These are phyloP conservation scores for Mangifera indica DNA, from an alignment of 345 rosid species.

Conservation along the genomic window DNA sequence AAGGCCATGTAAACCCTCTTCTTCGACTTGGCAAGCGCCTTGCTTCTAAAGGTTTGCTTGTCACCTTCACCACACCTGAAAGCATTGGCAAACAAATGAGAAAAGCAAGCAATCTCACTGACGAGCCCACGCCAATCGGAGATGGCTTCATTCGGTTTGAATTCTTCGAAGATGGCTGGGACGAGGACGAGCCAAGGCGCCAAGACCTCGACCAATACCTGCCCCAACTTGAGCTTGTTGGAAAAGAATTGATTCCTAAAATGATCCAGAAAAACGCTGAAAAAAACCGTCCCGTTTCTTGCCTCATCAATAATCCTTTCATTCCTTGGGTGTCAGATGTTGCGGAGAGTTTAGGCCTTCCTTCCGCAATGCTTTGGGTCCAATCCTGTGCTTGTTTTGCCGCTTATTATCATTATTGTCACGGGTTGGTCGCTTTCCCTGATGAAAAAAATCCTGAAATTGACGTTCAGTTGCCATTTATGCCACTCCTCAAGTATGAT, in stretches of 20 bases:
- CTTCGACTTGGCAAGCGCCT: constrained; percentile 74
- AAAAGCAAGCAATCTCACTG: constrained; percentile 40
- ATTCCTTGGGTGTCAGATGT: constrained; percentile 85
- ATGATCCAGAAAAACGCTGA: constrained; percentile 50
- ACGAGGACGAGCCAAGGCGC: constrained; percentile 50
- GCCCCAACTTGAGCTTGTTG: constrained; percentile 51
- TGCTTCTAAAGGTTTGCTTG: constrained; percentile 74
- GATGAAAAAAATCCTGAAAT: constrained; percentile 43
- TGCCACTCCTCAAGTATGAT: constrained; percentile 68
- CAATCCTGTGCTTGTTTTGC: constrained; percentile 83
- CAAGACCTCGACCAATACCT: constrained; percentile 36
- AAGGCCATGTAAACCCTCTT: constrained; percentile 83
- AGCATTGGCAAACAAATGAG: constrained; percentile 53
- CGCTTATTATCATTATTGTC: constrained; percentile 59
- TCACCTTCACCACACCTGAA: constrained; percentile 61
- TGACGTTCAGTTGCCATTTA: constrained; percentile 65
- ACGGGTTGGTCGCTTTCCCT: constrained; percentile 56
- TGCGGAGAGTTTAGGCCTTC: constrained; percentile 61
- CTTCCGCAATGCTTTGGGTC: constrained; percentile 90
- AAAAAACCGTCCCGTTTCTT: constrained; percentile 62
- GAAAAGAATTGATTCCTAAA: constrained; percentile 40
- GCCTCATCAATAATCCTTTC: constrained; percentile 82
- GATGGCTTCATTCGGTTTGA: constrained; percentile 67
- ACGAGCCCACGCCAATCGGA: constrained; percentile 51
- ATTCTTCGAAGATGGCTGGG: constrained; percentile 64